phyloP scores from a whole-genome alignment of 1,139 yeast genomes.

The Yamadazyma spencermartinsiae region DNA sequence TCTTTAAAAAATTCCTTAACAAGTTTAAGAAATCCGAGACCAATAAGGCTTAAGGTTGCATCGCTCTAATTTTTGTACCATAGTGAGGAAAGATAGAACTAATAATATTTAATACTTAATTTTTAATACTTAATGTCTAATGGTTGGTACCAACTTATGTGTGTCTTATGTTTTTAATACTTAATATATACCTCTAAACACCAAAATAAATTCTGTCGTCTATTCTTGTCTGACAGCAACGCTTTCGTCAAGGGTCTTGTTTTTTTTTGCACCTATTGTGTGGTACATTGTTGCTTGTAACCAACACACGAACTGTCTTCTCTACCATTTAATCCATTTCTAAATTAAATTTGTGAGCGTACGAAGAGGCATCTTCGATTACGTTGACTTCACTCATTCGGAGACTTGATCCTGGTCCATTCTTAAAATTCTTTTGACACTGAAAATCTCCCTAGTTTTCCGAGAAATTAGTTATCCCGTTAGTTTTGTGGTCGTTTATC shows the following conservation, averaged over 20 bases:
- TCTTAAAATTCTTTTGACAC: too few relatives aligned
- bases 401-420: too few relatives aligned
- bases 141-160: background rate
- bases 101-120: background rate
- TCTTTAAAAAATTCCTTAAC: conserved; percentile 49
- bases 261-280: background rate
- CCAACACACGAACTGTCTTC: too few relatives aligned
- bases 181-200: background rate
- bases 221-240: background rate
- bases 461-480: too few relatives aligned
- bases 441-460: too few relatives aligned
- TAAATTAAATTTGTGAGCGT: too few relatives aligned
- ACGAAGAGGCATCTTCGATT: too few relatives aligned
- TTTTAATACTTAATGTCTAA: conserved; percentile 2
- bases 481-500: background rate
- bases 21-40: conserved; percentile 49
- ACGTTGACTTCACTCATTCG: too few relatives aligned
- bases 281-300: background rate
- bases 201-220: background rate
- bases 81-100: background rate
- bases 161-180: background rate
- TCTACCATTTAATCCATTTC: too few relatives aligned
- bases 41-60: conserved; percentile 26
- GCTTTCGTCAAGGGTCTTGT: background rate
- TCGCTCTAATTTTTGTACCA: background rate